These are phyloP conservation scores for Phytopythium delawarense DNA, from an alignment of 352 stramenopile species.

Conservation along the genomic window DNA sequence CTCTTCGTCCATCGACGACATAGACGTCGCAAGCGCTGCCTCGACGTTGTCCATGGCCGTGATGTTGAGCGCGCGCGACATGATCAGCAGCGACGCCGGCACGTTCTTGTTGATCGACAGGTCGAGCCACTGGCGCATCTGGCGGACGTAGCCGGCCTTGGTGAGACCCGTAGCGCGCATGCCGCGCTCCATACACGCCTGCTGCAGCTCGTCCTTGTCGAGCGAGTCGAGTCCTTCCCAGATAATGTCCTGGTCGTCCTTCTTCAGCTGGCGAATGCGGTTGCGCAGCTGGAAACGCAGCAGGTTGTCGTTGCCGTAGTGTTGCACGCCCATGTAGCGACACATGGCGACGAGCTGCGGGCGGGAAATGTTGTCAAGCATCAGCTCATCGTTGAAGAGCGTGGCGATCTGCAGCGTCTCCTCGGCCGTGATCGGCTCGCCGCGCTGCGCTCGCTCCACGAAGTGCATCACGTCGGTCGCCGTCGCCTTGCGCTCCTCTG, in stretches of 20 bases:
- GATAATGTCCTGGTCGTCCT: conserved; percentile 98
- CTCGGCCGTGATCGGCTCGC: conserved; percentile 67
- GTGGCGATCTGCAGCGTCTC: conserved; percentile 89
- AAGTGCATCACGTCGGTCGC: conserved; percentile 84
- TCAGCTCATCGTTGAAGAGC: conserved; percentile 98
- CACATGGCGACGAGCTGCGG: conserved; percentile 97
- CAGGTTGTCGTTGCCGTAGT: conserved; percentile 96
- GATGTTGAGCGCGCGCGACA: conserved; percentile 97
- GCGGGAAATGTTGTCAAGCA: conserved; percentile 96
- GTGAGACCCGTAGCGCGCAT: conserved; percentile 96
- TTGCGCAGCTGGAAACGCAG: conserved; percentile 94
- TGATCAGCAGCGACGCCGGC: conserved; percentile 97
- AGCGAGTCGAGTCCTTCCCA: conserved; percentile 98
- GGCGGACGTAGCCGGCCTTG: conserved; percentile 93
- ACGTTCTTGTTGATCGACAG: conserved; percentile 98
- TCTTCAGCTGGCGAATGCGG: conserved; percentile 92
- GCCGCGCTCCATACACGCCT: conserved; percentile 95
- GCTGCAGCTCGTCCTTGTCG: conserved; percentile 96
- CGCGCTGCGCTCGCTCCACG: conserved; percentile 73
- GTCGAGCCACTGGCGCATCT: conserved; percentile 98
- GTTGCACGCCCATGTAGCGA: conserved; percentile 95
- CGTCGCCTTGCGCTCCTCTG: conserved; percentile 70
- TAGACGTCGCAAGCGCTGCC: conserved; percentile 81
- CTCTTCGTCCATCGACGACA: conserved; percentile 87
- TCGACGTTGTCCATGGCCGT: conserved; percentile 79